Evolutionary conservation across 495 filamentous ascomycete species (phyloP), one percentile per base, ranked within the genome.

Genomic region (Xylaria curta): DNA sequence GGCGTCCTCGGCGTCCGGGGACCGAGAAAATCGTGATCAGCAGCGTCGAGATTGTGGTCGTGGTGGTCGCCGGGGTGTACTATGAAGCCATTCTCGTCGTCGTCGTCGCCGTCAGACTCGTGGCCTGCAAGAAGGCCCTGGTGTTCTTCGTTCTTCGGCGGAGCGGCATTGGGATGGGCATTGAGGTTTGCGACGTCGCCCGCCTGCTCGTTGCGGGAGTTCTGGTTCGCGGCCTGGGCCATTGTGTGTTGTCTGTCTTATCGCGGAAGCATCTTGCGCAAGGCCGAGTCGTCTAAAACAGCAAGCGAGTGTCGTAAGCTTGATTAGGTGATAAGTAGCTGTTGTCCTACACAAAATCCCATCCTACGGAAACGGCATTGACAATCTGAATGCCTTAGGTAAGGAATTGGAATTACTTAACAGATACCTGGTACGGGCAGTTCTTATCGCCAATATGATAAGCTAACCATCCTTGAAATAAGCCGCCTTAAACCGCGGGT

Each of bases 1-100:
- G 90, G 87, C 0, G 94, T 98, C 58, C 95, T 87, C 28, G 94
- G 93, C 13, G 89, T 89, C 38, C 88, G 85, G 49, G 85, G 88
- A 15, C 72, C 73, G 7, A 63, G 72, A 4, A 64, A 62, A 26
- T 61, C 69, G 42, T 56, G 33, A 17, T 74, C 76, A 47, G 21
- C 33, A 40, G 31, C 33, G 44, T 69, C 61, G 68, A 73, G 42
- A 75, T 62, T 51, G 72, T 66, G 46, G 72, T 40, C 12, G 70
- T 44, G n/a, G 51, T 67, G 53, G 42, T 69, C 54, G 76, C 79
- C 74, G n/a, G 76, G 73, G 61, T 79, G 78, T 33, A 82, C 79
- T 73, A 85, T 77, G 64, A 84, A 58, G 59, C 79, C 75, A 74
- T 81, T 74, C n/a, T 78, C 75, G 24, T 68, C 69, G 2, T 79